phyloP scores from a whole-genome alignment of 176 grass and related monocot genomes.

The Carex cristatella region DNA sequence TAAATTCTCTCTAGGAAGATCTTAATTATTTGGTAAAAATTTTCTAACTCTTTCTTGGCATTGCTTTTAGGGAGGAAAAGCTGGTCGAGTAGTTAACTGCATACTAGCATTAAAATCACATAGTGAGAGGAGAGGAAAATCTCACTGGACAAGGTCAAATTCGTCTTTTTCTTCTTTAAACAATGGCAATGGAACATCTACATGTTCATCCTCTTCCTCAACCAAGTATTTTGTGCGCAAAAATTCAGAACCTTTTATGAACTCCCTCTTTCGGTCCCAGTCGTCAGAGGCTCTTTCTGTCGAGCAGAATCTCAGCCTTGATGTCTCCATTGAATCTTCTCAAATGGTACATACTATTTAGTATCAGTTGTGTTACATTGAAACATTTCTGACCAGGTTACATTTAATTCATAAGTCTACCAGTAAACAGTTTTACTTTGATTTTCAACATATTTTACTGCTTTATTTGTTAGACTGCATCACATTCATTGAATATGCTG shows the following conservation, averaged over 20 bases:
- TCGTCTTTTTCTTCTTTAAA: slow-evolving; percentile 38
- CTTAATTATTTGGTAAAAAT: neutral
- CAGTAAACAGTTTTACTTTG: neutral
- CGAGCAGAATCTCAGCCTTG: slow-evolving; percentile 48
- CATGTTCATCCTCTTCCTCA: slow-evolving; percentile 16
- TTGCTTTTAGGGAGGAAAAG: slow-evolving; percentile 61
- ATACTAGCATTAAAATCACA: slow-evolving; percentile 71
- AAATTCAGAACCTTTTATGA: slow-evolving; percentile 74
- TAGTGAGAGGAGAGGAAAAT: slow-evolving; percentile 51
- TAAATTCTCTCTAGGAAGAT: neutral
- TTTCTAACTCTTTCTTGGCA: slow-evolving; percentile 14
- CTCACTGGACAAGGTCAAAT: slow-evolving; percentile 21
- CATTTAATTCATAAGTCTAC: neutral
- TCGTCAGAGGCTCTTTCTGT: slow-evolving; percentile 45
- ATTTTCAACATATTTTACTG: slow-evolving; percentile 21
- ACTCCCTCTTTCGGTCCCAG: slow-evolving; percentile 51
- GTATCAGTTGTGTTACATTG: neutral
- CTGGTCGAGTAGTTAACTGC: slow-evolving; percentile 67
- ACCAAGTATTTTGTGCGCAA: slow-evolving; percentile 52
- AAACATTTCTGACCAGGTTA: neutral
- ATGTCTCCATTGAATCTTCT: slow-evolving; percentile 47
- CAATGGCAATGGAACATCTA: slow-evolving; percentile 48
- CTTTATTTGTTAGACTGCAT: slow-evolving; percentile 43
- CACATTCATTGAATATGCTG: slow-evolving; percentile 61
- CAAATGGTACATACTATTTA: slow-evolving; percentile 57